These are phyloP conservation scores for Coemansia sp. DNA, from an alignment of 192 early-diverging fungal species.

Conservation along the genomic window DNA sequence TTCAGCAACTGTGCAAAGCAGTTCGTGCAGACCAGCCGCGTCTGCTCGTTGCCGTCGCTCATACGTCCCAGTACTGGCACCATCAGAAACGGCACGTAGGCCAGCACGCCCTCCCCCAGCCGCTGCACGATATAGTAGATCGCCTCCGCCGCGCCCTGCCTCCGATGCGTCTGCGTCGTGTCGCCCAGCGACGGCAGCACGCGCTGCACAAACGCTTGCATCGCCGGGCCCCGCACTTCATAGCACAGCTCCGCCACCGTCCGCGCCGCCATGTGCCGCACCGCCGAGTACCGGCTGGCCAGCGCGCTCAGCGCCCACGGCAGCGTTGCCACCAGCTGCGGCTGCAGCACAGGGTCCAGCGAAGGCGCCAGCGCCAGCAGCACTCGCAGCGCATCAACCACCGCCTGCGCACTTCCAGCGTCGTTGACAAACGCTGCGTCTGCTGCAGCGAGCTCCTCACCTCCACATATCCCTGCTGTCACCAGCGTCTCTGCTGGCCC, in stretches of 20 bases:
- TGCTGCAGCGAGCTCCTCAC: constrained; percentile 25
- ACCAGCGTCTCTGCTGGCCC: constrained; percentile 1
- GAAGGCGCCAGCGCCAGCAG: constrained; percentile 65
- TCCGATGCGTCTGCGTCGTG: constrained; percentile 59
- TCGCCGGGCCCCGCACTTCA: constrained; percentile 66
- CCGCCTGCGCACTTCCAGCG: constrained; percentile 54
- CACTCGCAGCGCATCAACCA: constrained; percentile 77
- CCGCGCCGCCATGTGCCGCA: constrained; percentile 77
- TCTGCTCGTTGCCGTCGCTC: constrained; percentile 90
- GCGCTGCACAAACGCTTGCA: constrained; percentile 77
- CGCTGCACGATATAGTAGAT: constrained; percentile 77
- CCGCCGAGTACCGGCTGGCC: constrained; percentile 65
- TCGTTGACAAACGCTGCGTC: constrained; percentile 17
- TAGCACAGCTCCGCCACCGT: constrained; percentile 74
- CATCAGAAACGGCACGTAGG: constrained; percentile 97
- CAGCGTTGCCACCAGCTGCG: constrained; percentile 56
- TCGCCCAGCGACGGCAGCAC: constrained; percentile 81
- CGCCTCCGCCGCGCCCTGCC: constrained; percentile 88
- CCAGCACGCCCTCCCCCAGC: constrained; percentile 80
- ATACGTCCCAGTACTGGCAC: constrained; percentile 95
- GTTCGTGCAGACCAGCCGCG: constrained; percentile 87
- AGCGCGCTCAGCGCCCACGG: constrained; percentile 66
- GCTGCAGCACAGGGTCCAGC: constrained; percentile 57
- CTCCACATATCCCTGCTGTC: not conserved
- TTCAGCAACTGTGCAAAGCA: constrained; percentile 96